These are phyloP conservation scores for Camellia lanceoleosa DNA, from an alignment of 148 eudicot genomes.

Conservation along the genomic window DNA sequence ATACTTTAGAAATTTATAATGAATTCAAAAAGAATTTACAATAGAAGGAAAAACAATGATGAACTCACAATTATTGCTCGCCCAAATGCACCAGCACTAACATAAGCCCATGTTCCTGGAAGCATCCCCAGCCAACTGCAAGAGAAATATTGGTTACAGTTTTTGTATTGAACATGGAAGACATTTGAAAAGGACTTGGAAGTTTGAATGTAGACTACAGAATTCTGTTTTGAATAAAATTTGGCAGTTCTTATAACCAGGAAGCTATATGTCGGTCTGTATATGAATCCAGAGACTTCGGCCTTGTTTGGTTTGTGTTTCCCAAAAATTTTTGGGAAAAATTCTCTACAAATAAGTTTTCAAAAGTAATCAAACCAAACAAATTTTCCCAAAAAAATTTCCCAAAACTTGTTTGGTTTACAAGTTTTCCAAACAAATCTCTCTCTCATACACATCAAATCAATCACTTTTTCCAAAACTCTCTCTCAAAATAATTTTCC, in stretches of 20 bases:
- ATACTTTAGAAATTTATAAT: neutral
- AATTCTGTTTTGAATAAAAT: neutral
- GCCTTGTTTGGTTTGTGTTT: no score
- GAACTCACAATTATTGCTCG: slow-evolving; percentile 89
- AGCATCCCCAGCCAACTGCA: slow-evolving; percentile 99
- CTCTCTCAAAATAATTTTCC: no score
- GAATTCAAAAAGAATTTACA: neutral
- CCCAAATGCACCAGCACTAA: slow-evolving; percentile 98
- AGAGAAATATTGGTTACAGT: neutral
- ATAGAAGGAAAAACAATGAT: neutral
- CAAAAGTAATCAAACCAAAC: no score
- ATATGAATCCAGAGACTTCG: neutral
- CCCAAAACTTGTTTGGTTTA: no score
- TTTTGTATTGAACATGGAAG: neutral
- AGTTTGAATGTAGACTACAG: neutral
- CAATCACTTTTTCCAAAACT: no score
- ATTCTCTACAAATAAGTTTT: no score
- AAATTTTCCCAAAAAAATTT: no score
- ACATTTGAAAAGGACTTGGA: neutral
- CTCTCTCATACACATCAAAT: no score
- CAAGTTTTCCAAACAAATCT: no score
- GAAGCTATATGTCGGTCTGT: neutral
- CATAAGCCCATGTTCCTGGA: slow-evolving; percentile 97
- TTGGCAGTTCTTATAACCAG: neutral
- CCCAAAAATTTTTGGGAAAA: no score